Base-by-base conservation (phyloP, 352 stramenopile species). In the Phytophthora europaea region DNA sequence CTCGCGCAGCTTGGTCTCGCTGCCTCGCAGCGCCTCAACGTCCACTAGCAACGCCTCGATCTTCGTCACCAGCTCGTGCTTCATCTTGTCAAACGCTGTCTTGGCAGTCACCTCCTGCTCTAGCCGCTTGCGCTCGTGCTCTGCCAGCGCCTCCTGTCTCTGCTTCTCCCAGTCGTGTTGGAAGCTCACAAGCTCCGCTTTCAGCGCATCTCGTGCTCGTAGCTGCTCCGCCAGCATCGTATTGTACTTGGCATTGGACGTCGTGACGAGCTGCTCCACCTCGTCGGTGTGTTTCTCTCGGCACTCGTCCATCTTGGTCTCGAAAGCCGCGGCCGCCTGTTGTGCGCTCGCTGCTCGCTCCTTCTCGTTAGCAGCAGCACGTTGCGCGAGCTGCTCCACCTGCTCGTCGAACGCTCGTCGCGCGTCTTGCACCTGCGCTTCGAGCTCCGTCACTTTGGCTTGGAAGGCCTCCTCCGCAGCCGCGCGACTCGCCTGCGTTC, bases 171-270 rank as follows among this genome's bases (percentile, higher is more conserved):
- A 80, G n/a, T 71, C 68, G 31, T 50, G 54, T 48, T 60, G 61
- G 22, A 54, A 67, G 57, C 54, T 65, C 52, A 70, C 66, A 0
- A 75, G 54, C 31, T 82, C 76, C 4, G 76, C 73, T 34, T 67
- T 76, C 31, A 93, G 63, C 10, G 65, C 72, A 57, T 95, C 86
- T 67, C 92, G 86, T 4, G 70, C 62, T n/a, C 77, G 82, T 13
- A 97, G 65, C 64, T 96, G 88, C 6, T 92, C 74, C 3, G 77
- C 80, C 64, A 95, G 76, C 89, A 97, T 94, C 33, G 73, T 60
- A 59, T 91, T 91, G 67, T 88, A 94, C 59, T 92, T 89, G 33
- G 83, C 72, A 54, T 95, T 95, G 9, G 78, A 85, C 43, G 75
- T 86, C 9, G 78, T 91, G 47, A 94, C 84, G 36, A 93, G 72